Conservation (phyloP, 768 basidiomycete species). For the Megacollybia marginata region DNA sequence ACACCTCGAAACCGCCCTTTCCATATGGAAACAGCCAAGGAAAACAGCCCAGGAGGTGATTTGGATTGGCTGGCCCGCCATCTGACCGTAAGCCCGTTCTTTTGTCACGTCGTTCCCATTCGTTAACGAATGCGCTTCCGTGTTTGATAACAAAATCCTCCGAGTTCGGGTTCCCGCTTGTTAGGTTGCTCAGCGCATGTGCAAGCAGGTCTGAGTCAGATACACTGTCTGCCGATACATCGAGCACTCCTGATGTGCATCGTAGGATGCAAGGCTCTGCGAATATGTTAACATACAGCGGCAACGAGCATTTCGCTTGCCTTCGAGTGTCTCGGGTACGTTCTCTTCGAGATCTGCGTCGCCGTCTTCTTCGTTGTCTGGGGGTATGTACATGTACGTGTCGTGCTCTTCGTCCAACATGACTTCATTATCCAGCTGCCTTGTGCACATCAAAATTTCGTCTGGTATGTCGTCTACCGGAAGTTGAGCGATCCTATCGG, state of each 20-base stretch:
- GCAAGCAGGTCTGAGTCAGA: no score
- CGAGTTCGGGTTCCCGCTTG: no score
- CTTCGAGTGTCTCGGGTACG: no score
- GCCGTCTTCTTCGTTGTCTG: neutral
- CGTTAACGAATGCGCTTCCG: no score
- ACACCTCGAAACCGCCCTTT: constrained; percentile 4
- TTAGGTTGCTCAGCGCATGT: neutral
- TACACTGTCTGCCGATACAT: neutral
- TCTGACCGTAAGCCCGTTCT: no score
- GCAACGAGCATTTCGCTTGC: no score
- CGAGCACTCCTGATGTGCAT: neutral
- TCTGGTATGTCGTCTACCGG: constrained; percentile 27
- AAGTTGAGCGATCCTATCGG: constrained; percentile 10
- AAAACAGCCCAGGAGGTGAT: neutral
- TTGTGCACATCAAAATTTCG: constrained; percentile 14
- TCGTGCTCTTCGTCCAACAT: constrained; percentile 13
- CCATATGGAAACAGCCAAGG: constrained; percentile 7
- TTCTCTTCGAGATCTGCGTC: neutral
- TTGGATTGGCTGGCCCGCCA: neutral
- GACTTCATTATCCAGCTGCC: constrained; percentile 9
- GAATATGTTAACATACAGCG: no score
- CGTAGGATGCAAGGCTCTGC: no score
- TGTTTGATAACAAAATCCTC: no score
- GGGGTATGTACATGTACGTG: constrained; percentile 18
- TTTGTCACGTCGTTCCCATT: no score